Base-by-base conservation (phyloP, 371 early-diverging fungal species). In the Nosema muscidifuracis region DNA sequence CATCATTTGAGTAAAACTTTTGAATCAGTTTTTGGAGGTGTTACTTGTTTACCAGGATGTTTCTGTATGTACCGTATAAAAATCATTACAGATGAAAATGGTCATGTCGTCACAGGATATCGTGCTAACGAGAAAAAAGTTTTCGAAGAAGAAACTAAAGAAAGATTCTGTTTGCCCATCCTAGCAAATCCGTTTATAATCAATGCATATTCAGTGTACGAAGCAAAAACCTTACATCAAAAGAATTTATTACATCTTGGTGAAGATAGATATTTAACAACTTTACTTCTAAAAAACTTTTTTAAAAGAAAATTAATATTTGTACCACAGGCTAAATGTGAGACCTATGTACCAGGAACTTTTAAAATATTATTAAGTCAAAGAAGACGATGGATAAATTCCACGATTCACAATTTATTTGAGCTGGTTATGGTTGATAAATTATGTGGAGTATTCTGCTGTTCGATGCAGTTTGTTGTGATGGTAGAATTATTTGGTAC, bases 301-400 rank as follows among this genome's bases (percentile, higher is more conserved):
- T 93, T 95, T 24, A 89, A 91, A 81, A 89, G 90, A 85, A 94
- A 88, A 86, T 68, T 89, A 88, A 83, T 92, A 73, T 97, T 95
- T 84, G 88, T 94, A 12, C 94, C 93, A 0, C 85, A 87, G 64
- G 97, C 96, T 2, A 86, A 87, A 56, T 95, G 95, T 84, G 87
- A 88, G 65, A 97, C 96, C 84, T 88, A 88, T 47, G 98, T 92
- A 15, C 99, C 99, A 3, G 94, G 94, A 73, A 86, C 87, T 70
- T 96, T 93, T 87, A 83, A 85, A 38, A 87, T 96, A 33, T 84
- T 99, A 66, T 84, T 96, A 38, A 95, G 94, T 57, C 95, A 95
- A 81, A 88, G 95, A 69, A 88, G 95, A 75, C 86, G 95, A 55
- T 97, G 96, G 95, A 95, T 97, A 84, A 97, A 97, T 82, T 94